Evolutionary conservation across 805 yeast genomes (phyloP).

Genomic region (Blastobotrys muscicola): DNA sequence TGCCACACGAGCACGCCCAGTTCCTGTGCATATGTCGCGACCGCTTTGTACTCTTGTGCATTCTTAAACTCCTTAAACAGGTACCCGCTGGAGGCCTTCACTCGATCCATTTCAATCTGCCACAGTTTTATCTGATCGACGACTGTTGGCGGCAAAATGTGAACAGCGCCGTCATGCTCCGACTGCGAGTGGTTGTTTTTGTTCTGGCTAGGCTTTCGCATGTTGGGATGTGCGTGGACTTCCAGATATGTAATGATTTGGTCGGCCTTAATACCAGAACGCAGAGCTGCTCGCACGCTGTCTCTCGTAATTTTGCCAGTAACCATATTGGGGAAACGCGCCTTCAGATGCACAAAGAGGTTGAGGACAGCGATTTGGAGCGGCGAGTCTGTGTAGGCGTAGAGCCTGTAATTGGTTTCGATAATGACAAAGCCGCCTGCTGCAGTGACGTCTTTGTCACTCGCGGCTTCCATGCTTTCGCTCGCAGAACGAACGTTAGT

Average conservation of each 20-base stretch:
- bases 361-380: slow-evolving; percentile 88
- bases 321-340: slow-evolving; percentile 86
- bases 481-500: slow-evolving; percentile 64
- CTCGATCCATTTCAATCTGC: slow-evolving; percentile 94
- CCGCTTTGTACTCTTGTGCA: slow-evolving; percentile 63
- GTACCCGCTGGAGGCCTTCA: slow-evolving; percentile 77
- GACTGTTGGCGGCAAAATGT: slow-evolving; percentile 88
- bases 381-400: slow-evolving; percentile 90
- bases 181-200: slow-evolving; percentile 26
- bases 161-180: slow-evolving; percentile 13
- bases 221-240: slow-evolving; percentile 89
- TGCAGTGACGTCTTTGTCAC: neutral
- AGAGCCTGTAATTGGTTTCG: slow-evolving; percentile 88
- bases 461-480: slow-evolving; percentile 46
- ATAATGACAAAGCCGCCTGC: slow-evolving; percentile 65
- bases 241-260: slow-evolving; percentile 85
- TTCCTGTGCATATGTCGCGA: slow-evolving; percentile 74
- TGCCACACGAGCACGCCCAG: slow-evolving; percentile 90
- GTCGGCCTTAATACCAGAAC: slow-evolving; percentile 88
- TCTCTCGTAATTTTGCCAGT: slow-evolving; percentile 91
- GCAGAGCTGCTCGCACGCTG: slow-evolving; percentile 72
- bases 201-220: slow-evolving; percentile 38
- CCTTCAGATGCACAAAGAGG: slow-evolving; percentile 73
- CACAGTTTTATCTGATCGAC: slow-evolving; percentile 91
- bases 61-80: slow-evolving; percentile 77